phyloP scores from a whole-genome alignment of 208 protist species.

The Leishmania lainsoni region DNA sequence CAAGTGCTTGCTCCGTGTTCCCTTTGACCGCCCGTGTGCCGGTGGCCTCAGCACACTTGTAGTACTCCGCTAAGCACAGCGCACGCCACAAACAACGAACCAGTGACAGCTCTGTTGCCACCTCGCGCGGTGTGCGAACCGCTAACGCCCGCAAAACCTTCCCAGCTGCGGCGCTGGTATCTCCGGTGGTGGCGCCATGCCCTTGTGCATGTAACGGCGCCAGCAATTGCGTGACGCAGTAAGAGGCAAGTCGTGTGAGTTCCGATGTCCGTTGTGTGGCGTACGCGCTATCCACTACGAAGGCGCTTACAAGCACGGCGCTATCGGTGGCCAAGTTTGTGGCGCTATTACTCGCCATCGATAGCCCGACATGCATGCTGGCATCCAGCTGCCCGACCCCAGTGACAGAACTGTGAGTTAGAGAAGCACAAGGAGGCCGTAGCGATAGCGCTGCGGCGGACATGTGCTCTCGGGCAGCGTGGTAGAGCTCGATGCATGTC shows the following conservation, averaged over 20 bases:
- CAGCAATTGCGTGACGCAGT: constrained; percentile 38
- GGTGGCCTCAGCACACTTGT: constrained; percentile 21
- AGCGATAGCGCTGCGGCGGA: constrained; percentile 9
- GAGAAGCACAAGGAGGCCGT: background rate
- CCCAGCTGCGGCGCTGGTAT: background rate
- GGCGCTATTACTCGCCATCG: background rate
- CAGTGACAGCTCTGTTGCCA: constrained; percentile 51
- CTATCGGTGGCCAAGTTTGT: constrained; percentile 5
- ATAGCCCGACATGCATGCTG: background rate
- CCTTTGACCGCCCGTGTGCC: constrained; percentile 10
- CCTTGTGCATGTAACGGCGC: constrained; percentile 2
- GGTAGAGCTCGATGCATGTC: constrained; percentile 51
- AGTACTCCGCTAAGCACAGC: constrained; percentile 59
- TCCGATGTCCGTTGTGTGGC: constrained; percentile 38
- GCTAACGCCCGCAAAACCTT: background rate
- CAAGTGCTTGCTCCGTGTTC: constrained; percentile 39
- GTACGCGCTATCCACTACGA: constrained; percentile 80
- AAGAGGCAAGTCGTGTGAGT: constrained; percentile 51
- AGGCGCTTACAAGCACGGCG: constrained; percentile 44
- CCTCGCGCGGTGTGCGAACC: constrained; percentile 34
- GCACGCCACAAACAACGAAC: constrained; percentile 68
- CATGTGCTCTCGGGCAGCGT: constrained; percentile 40
- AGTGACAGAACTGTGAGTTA: too few relatives aligned
- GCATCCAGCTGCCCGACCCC: background rate
- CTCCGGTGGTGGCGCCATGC: background rate